phyloP scores from a whole-genome alignment of 257 asterid genomes.

The Paulownia fortunei region DNA sequence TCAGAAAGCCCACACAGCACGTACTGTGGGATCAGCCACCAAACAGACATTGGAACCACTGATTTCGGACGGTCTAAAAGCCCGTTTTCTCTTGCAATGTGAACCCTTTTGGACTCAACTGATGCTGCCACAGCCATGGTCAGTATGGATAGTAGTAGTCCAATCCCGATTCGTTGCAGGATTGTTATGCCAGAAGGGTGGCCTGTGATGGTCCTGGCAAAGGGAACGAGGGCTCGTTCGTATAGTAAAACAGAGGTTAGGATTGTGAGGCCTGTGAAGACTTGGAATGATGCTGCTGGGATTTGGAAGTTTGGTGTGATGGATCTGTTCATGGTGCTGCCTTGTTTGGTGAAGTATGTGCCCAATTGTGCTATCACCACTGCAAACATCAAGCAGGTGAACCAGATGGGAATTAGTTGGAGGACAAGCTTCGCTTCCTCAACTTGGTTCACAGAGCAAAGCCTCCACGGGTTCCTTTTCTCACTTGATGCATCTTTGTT shows the following conservation, averaged over 20 bases:
- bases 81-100: conserved; percentile 37
- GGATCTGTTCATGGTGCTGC: conserved; percentile 49
- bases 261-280: conserved; percentile 57
- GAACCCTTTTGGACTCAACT: conserved; percentile 45
- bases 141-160: conserved; percentile 40
- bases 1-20: conserved; percentile 53
- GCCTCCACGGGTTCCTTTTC: conserved; percentile 56
- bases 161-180: conserved; percentile 63
- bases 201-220: conserved; percentile 47
- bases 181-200: conserved; percentile 60
- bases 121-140: conserved; percentile 55
- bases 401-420: conserved; percentile 68
- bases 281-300: conserved; percentile 70
- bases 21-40: conserved; percentile 70
- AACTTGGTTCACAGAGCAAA: conserved; percentile 51
- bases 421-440: conserved; percentile 67
- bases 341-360: conserved; percentile 71
- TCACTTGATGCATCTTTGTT: conserved; percentile 43
- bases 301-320: conserved; percentile 39
- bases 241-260: conserved; percentile 44
- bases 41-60: conserved; percentile 48
- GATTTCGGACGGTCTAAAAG: conserved; percentile 39
- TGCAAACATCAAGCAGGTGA: conserved; percentile 55
- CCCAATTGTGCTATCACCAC: conserved; percentile 52
- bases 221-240: conserved; percentile 53